Evolutionary conservation across 306 rosid species (phyloP), one percentile per base, ranked within the genome.

Genomic region (Potentilla sterilis): DNA sequence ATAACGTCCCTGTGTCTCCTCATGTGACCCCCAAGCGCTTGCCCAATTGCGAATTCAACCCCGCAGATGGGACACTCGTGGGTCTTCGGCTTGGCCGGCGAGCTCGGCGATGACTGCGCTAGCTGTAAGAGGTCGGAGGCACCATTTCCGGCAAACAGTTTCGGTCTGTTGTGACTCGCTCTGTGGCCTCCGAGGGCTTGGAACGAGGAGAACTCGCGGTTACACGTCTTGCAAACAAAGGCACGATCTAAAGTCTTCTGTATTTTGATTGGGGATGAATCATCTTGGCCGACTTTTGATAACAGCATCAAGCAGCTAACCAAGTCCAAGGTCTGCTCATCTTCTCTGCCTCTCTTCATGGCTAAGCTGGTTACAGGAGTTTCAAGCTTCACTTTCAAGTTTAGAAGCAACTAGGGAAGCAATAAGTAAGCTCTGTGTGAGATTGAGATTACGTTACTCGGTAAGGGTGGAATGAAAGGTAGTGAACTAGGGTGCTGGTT

Each of bases 161-260:
- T 88, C 0, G 85, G 84, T 57, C 84, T 90, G 78, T 80, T 86
- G 76, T 91, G 96, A 78, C 92, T 88, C 1, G 96, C 90, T 40
- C 96, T 71, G 76, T 90, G 96, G 3, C 93, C 96, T 6, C 96
- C 96, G 8, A 91, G 85, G 10, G 96, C 96, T 69, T 91, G 96
- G 57, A 88, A 91, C 48, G 91, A 83, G 6, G 87, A 35, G 70
- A 91, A 91, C 18, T 74, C 74, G 18, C 80, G 83, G 55, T 73
- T 75, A 66, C 96, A 91, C 0, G 96, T 88, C 74, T 91, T 94
- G 91, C 98, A 94, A 48, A 37, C 73, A 16, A 88, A 94, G 28
- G 38, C 83, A 9, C 88, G 78, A 24, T 54, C 66, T 0, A 14
- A 10, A 3, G 38, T 32, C 5, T 41, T 43, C 12, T 65, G 49